Evolutionary conservation across 176 grass and related monocot species (phyloP), one percentile per base, ranked within the genome.

Genomic region (Chrysopogon serrulatus): DNA sequence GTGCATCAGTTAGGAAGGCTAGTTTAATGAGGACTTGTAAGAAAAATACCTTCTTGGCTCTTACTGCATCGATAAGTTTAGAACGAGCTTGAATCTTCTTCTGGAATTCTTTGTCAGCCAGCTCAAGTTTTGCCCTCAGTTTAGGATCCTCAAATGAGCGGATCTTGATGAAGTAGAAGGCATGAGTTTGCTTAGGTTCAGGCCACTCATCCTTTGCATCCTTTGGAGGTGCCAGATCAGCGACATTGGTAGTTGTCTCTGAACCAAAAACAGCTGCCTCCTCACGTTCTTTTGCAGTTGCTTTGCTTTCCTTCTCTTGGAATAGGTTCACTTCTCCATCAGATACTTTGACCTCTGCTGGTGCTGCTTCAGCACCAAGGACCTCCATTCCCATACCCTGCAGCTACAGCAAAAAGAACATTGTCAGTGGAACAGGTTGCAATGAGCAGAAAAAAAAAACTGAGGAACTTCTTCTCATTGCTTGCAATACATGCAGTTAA

Each of bases 131-230:
- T 56, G 80, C 76, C 82, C 84, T 94, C 72, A 96, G 84, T 81
- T 96, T 94, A 68, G 96, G 91, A 79, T 99, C 96, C 69, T 99
- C 96, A 30, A 85, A 77, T 24, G 89, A 86, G 80, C 96, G 92
- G 78, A 89, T 34, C 76, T 87, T 99, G 67, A 86, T 48, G 21
- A 99, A 90, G 87, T 87, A 99, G 61, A 91, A 99, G 10, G 47
- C 57, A 67, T 96, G 32, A 61, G 82, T 89, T 86, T 96, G 83
- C 82, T 90, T 90, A 61, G 91, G 85, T 74, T 88, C 83, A 74
- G 90, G 91, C 96, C 96, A 99, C 51, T 99, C 93, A n/a, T 96
- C 96, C 76, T 74, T 71, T 14, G 74, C 96, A 27, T 99, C 89
- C 85, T 89, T 94, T 42, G 93, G 91, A 74, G 89, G 81, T 43